Percentiles rank a stretch among this genome's conserved stretches.
phyloP scores from a whole-genome alignment of 192 early-diverging fungal genomes.

The Gryganskiella cystojenkinii region DNA sequence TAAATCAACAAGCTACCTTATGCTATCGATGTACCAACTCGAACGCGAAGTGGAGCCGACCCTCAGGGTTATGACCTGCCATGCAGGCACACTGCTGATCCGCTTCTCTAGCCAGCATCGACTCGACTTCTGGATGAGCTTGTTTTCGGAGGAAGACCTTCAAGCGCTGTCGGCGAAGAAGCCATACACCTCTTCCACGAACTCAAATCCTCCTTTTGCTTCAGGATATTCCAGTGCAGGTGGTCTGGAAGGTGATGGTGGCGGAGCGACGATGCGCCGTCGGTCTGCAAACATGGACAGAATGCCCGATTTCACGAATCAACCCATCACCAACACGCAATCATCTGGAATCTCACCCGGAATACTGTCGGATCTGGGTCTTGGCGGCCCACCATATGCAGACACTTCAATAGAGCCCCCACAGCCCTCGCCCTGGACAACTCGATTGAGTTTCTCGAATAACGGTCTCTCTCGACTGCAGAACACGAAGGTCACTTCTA shows the following conservation, averaged over 20 bases:
- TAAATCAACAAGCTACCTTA: slow-evolving; percentile 21
- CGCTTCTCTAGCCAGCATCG: slow-evolving; percentile 17
- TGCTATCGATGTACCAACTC: slow-evolving; percentile 29
- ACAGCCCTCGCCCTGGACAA: background rate
- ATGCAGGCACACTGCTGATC: slow-evolving; percentile 12
- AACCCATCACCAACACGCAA: no score
- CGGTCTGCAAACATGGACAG: no score
- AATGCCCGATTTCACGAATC: no score
- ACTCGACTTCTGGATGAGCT: slow-evolving; percentile 28
- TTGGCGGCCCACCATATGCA: background rate
- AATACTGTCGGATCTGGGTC: no score
- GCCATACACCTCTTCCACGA: background rate
- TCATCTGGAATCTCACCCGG: no score
- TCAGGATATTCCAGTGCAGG: background rate
- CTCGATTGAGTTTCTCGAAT: background rate
- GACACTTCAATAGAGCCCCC: background rate
- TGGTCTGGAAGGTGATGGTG: background rate
- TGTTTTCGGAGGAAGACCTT: slow-evolving; percentile 26
- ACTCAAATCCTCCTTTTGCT: background rate
- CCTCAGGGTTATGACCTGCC: slow-evolving; percentile 4
- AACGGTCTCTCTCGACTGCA: background rate
- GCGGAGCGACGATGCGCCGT: background rate
- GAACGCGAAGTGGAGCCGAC: slow-evolving; percentile 10
- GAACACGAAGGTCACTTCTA: background rate
- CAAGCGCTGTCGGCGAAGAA: background rate